Evolutionary conservation across 2,329 filamentous ascomycete species (phyloP).

Genomic region (Claviceps pazoutovae): DNA sequence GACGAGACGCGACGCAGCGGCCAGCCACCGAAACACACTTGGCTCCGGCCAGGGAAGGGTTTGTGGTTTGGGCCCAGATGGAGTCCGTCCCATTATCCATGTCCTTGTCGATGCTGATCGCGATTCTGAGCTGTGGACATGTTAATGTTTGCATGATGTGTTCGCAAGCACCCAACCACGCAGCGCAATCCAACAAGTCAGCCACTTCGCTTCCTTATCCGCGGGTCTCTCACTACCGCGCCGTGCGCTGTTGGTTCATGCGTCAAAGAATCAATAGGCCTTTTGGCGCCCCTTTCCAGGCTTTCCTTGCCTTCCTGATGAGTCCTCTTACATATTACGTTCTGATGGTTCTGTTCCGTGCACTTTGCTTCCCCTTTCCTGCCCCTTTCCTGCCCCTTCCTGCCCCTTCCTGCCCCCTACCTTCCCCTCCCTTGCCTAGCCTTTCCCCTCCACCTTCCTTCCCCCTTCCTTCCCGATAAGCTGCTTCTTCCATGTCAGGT

Average conservation of each 20-base stretch:
- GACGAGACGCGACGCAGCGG: not conserved
- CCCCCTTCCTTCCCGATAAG: too few species aligned
- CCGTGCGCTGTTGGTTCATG: slow-evolving; percentile 4
- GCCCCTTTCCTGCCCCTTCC: not conserved
- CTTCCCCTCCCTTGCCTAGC: too few species aligned
- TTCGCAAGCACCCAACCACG: not conserved
- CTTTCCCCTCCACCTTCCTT: too few species aligned
- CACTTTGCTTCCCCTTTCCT: not conserved
- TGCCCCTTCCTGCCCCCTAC: not conserved
- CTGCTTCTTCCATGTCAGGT: too few species aligned
- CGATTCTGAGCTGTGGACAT: not conserved
- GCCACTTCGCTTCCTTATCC: not conserved
- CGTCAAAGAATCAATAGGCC: not conserved
- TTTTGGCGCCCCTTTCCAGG: not conserved
- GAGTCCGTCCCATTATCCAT: not conserved
- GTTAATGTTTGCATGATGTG: not conserved
- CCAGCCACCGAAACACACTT: not conserved
- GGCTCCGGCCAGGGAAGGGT: not conserved
- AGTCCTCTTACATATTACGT: too few species aligned
- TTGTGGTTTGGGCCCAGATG: not conserved
- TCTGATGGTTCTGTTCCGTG: too few species aligned
- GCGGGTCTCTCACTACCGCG: not conserved
- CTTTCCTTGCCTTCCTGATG: not conserved
- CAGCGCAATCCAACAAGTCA: not conserved
- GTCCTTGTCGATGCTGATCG: not conserved